A percentile compares a stretch with the other conserved stretches of the same genome.
These are phyloP conservation scores for Ophiostoma ulmi DNA, from an alignment of 2,329 filamentous ascomycete species.

Conservation along the genomic window DNA sequence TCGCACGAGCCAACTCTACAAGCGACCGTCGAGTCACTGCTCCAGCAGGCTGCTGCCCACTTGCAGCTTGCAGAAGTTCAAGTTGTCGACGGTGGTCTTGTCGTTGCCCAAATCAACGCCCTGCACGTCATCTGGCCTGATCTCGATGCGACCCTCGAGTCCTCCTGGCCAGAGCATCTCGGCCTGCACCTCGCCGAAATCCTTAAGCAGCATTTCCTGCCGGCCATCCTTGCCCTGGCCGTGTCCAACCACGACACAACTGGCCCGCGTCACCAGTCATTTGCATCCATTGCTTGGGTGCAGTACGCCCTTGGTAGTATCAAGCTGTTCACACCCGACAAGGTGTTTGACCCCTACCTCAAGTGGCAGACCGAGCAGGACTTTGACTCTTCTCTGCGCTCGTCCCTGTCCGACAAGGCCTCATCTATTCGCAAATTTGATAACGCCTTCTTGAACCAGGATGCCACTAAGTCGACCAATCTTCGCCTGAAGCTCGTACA, in stretches of 20 bases:
- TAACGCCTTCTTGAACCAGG: conserved; percentile 59
- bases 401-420: conserved; percentile 52
- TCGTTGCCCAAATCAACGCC: conserved; percentile 12
- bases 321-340: conserved; percentile 77
- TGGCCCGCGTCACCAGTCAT: conserved; percentile 29
- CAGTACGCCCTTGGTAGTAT: conserved; percentile 70
- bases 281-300: conserved; percentile 63
- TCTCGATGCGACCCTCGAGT: background rate
- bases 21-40: conserved; percentile 29
- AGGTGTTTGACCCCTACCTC: conserved; percentile 74
- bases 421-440: conserved; percentile 62
- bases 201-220: conserved; percentile 42
- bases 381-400: conserved; percentile 51
- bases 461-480: conserved; percentile 49
- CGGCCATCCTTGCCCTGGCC: conserved; percentile 43
- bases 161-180: conserved; percentile 31
- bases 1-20: conserved; percentile 32
- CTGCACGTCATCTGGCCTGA: conserved; percentile 21
- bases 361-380: conserved; percentile 60
- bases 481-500: conserved; percentile 60
- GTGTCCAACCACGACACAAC: conserved; percentile 32
- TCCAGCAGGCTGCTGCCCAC: conserved; percentile 26
- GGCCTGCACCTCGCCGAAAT: conserved; percentile 34
- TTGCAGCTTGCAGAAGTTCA: conserved; percentile 15
- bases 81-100: conserved; percentile 18